A percentile compares a stretch with the other conserved stretches of the same genome.
Evolutionary conservation across 2,329 filamentous ascomycete species (phyloP).

Genomic region (Neofusicoccum laricinum): DNA sequence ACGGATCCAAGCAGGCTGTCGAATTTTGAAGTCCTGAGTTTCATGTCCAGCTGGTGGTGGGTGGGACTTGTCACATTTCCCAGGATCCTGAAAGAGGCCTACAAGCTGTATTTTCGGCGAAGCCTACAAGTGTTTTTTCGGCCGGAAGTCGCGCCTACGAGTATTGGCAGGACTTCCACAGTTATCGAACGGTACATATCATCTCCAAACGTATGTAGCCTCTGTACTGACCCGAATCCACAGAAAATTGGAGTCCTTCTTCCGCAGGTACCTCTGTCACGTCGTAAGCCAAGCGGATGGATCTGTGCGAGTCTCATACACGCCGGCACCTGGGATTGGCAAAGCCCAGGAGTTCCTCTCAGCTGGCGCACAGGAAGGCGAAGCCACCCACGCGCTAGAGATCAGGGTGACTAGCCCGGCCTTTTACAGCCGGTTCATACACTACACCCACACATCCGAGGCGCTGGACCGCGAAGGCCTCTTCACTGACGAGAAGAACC

Average conservation of each 20-base stretch:
- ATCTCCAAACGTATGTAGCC: background rate
- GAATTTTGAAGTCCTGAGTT: constrained; percentile 41
- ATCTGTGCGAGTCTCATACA: constrained; percentile 53
- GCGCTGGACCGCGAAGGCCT: constrained; percentile 59
- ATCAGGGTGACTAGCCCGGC: constrained; percentile 61
- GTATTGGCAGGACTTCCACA: constrained; percentile 54
- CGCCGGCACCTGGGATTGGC: constrained; percentile 46
- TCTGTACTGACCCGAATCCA: background rate
- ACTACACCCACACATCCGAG: constrained; percentile 61
- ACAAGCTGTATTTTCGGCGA: constrained; percentile 53
- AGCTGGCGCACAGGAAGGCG: constrained; percentile 29
- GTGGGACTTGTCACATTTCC: constrained; percentile 65
- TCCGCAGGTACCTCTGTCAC: constrained; percentile 39
- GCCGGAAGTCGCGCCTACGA: constrained; percentile 60
- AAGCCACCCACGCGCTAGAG: constrained; percentile 43
- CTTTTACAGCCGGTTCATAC: constrained; percentile 66
- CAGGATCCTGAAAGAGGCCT: constrained; percentile 62
- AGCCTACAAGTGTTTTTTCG: constrained; percentile 63
- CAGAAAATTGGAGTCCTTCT: constrained; percentile 36
- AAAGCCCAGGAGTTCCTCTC: constrained; percentile 21
- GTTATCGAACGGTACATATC: constrained; percentile 43
- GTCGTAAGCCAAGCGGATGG: constrained; percentile 49
- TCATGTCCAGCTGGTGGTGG: constrained; percentile 63
- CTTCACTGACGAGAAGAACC: constrained; percentile 51
- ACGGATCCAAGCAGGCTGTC: constrained; percentile 51